phyloP scores from a whole-genome alignment of 2,329 filamentous ascomycete genomes.

The Ophiobolus disseminans region DNA sequence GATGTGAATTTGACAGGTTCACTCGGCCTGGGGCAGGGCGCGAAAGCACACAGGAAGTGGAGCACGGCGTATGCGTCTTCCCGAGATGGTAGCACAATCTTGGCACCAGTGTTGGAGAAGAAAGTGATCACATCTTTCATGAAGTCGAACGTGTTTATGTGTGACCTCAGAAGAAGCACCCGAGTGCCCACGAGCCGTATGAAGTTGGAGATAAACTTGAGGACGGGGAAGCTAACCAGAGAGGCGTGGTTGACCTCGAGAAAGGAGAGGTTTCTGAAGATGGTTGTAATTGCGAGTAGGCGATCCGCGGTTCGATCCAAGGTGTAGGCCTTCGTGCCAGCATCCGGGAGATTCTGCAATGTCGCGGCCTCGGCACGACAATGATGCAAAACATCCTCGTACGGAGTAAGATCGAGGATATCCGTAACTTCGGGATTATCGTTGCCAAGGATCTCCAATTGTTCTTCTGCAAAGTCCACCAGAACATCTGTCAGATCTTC shows the following conservation, averaged over 20 bases:
- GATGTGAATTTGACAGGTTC: conserved; percentile 72
- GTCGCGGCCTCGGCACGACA: conserved; percentile 76
- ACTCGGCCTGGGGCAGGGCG: conserved; percentile 76
- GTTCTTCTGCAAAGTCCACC: conserved; percentile 88
- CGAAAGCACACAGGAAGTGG: conserved; percentile 89
- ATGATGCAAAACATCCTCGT: conserved; percentile 86
- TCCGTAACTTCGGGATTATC: conserved; percentile 86
- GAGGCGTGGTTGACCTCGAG: conserved; percentile 76
- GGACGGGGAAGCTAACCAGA: conserved; percentile 76
- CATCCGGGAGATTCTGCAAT: conserved; percentile 73
- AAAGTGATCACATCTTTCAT: conserved; percentile 95
- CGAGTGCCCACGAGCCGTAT: conserved; percentile 89
- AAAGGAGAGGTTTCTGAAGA: conserved; percentile 92
- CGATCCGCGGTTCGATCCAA: conserved; percentile 86
- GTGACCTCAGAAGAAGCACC: conserved; percentile 81
- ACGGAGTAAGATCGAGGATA: conserved; percentile 79
- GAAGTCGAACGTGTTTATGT: conserved; percentile 88
- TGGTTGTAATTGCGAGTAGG: conserved; percentile 88
- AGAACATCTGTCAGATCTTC: conserved; percentile 89
- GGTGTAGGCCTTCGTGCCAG: conserved; percentile 80
- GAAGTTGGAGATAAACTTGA: conserved; percentile 83
- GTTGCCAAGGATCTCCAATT: conserved; percentile 83
- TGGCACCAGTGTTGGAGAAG: conserved; percentile 84
- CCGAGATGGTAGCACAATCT: conserved; percentile 79
- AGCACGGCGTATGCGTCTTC: conserved; percentile 88